Percentiles rank a stretch among this genome's conserved stretches.
Conservation (phyloP, 257 asterid species). For the Solanum rostratum region DNA sequence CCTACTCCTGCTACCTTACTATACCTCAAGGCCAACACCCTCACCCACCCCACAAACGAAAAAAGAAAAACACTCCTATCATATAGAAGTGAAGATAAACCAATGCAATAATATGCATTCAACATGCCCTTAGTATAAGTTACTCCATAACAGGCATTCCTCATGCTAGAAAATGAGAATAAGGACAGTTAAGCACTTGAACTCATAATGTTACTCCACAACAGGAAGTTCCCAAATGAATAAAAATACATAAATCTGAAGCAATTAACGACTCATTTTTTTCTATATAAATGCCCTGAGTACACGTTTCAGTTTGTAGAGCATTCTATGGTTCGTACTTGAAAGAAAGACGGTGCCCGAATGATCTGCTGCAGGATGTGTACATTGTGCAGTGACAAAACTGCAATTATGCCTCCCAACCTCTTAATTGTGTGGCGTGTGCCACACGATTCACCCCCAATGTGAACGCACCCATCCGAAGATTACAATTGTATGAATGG, state of each 20-base stretch:
- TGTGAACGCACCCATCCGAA: slow-evolving; percentile 85
- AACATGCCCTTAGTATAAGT: neutral
- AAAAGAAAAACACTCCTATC: too few relatives aligned
- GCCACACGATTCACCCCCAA: slow-evolving; percentile 88
- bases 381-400: neutral
- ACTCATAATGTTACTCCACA: too few relatives aligned
- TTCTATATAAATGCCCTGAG: neutral
- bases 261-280: neutral
- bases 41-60: too few relatives aligned
- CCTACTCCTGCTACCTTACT: too few relatives aligned
- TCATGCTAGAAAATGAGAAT: neutral
- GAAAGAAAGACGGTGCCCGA: neutral
- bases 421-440: slow-evolving; percentile 62
- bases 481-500: slow-evolving; percentile 56
- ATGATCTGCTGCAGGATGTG: neutral
- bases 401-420: slow-evolving; percentile 66
- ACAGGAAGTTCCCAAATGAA: neutral
- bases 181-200: neutral
- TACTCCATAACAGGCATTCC: neutral
- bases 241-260: neutral
- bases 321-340: neutral
- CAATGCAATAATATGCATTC: neutral
- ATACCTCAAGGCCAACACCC: too few relatives aligned
- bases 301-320: neutral
- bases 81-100: neutral